Percentiles rank a stretch among this genome's conserved stretches.
These are phyloP conservation scores for Populus hybrid DNA, from an alignment of 441 rosid genomes.

Conservation along the genomic window DNA sequence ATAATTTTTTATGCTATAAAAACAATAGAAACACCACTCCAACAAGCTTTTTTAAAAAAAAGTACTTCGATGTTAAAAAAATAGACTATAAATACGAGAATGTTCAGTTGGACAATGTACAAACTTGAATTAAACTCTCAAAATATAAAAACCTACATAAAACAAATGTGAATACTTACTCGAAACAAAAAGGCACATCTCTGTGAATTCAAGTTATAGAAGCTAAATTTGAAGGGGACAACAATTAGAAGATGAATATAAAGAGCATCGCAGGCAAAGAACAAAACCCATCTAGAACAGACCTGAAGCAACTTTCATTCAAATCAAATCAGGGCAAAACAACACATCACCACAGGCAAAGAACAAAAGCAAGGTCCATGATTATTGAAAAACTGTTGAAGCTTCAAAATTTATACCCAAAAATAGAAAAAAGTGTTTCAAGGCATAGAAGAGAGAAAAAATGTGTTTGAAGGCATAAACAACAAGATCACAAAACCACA, in stretches of 20 bases:
- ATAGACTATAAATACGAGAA: neutral
- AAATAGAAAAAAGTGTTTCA: neutral
- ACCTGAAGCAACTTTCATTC: neutral
- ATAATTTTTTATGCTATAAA: no score
- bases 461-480: neutral
- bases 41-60: no score
- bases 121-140: neutral
- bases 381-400: no score
- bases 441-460: constrained; percentile 7
- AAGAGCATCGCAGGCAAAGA: neutral
- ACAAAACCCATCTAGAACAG: neutral
- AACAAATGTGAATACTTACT: neutral
- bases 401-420: neutral
- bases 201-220: constrained; percentile 5
- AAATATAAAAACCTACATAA: neutral
- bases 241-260: neutral
- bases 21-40: no score
- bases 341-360: neutral
- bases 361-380: neutral
- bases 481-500: constrained; percentile 3
- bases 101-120: neutral
- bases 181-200: neutral
- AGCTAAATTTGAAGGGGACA: neutral
- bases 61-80: neutral
- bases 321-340: neutral